Evolutionary conservation across 768 basidiomycete species (phyloP), one percentile per base, ranked within the genome.

Genomic region (Ramaria rubella): DNA sequence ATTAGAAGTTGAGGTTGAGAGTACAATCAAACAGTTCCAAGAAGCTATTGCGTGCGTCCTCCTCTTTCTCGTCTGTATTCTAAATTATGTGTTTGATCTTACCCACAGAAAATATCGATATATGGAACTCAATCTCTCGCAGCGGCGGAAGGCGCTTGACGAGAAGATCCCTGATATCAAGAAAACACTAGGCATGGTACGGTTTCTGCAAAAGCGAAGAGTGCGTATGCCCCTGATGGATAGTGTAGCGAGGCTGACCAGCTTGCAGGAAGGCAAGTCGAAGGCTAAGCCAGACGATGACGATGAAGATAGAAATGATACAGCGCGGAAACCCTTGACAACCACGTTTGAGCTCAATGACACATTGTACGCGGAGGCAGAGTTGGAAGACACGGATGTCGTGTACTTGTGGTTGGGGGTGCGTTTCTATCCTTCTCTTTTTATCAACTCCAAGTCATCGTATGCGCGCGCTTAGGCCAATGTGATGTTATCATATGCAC

Each of bases 341-440:
- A 93, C 92, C 0, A 88, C 93, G 0, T 99, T 94, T 65, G 96
- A 99, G 68, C 77, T 99, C 55, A 95, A 94, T 61, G 95, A 98
- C 64, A 98, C 95, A 15, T 77, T 98, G 0, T 98, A 82, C 62
- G 93, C 94, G 4, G 91, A 95, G 64, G 95, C 94, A 5, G 83
- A 88, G 61, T 73, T 97, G 3, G 83, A 90, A 59, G 85, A 93
- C 59, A 86, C 85, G 0, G 94, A 95, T 54, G 85, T 85, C 0
- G 94, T 98, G 9, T 94, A 85, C 64, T 75, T 99, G 26, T 99
- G 96, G 95, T 83, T 99, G 19, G 95, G 95, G 29, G 94, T 97
- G 72, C 65, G 87, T 72, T 27, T 44, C 23, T n/a, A n/a, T n/a
- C n/a, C n/a, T n/a, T n/a, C n/a, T n/a, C n/a, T n/a, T n/a, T n/a